Percentiles rank a stretch among this genome's conserved stretches.
phyloP scores from a whole-genome alignment of 2,329 filamentous ascomycete species.

The Hymenoscyphus fraxineus region DNA sequence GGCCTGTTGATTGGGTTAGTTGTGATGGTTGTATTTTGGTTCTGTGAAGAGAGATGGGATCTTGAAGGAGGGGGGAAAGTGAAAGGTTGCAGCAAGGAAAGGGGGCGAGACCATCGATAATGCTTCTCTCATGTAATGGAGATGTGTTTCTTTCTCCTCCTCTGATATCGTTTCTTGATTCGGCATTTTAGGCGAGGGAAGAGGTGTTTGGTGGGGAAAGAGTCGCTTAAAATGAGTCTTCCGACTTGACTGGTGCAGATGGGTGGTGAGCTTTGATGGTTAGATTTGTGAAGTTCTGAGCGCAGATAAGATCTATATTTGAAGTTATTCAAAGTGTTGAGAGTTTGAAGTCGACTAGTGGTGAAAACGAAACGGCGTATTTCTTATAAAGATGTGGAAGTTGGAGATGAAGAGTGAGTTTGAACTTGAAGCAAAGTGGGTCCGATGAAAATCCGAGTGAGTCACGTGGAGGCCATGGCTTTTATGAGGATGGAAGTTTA shows the following conservation, averaged over 20 bases:
- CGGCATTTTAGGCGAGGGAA: neutral
- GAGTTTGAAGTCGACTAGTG: neutral
- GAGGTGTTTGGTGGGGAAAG: neutral
- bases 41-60: neutral
- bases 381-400: neutral
- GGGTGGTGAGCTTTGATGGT: neutral
- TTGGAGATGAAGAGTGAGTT: neutral
- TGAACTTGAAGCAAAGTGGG: neutral
- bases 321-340: neutral
- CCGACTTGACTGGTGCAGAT: neutral
- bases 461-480: neutral
- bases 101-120: constrained; percentile 51
- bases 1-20: constrained; percentile 51
- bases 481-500: no score
- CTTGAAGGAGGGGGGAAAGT: neutral
- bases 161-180: neutral
- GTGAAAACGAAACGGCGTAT: neutral
- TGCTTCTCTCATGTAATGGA: constrained; percentile 8
- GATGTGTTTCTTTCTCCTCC: neutral
- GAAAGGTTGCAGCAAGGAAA: neutral
- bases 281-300: neutral
- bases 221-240: neutral
- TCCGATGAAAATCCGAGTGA: neutral
- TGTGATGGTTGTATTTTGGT: neutral
- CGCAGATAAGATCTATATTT: neutral